Evolutionary conservation across 73 alveolate species (phyloP), one percentile per base, ranked within the genome.

Genomic region (Paramecium pentaurelia): DNA sequence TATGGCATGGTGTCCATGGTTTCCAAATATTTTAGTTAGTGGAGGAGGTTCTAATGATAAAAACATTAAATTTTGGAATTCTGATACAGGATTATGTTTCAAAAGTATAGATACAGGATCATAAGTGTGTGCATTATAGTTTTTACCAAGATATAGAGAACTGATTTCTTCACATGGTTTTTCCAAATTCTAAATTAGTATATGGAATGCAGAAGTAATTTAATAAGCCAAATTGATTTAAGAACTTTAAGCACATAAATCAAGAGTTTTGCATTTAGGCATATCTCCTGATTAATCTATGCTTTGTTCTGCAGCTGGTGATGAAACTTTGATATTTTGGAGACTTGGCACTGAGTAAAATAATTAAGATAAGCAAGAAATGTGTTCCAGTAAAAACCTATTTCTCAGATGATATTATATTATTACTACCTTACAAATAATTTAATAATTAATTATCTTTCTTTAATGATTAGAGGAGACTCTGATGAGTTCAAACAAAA

Each of bases 281-380:
- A 95, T 97, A 90, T 96, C 99, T 49, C 99, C 99, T 3, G 99
- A 99, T 96, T 99, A 99, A 51, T 95, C 99, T 10, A 96, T 99
- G 59, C 97, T 99, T n/a, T 99, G 98, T 64, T 93, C 99, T 20
- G 99, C 99, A 12, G 98, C 99, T 9, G 98, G 99, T 7, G 99
- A 99, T 96, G 99, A 99, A 95, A 99, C 99, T 40, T 95, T 99
- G 92, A 95, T 99, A 86, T 99, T 99, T 96, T 99, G 99, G 99
- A 89, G 91, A 47, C 58, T 80, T 9, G 91, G 91, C 47, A 80
- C 91, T n/a, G 91, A 80, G 49, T 47, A 45, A 80, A 34, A 32
- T 14, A 80, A 47, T 80, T 27, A 42, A 25, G 71, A 20, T 22
- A 42, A 42, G 18, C 22, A 80, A 47, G 87, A 73, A 25, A 73